Evolutionary conservation across 208 protist species (phyloP).

Genomic region (Trypanosoma melophagium): DNA sequence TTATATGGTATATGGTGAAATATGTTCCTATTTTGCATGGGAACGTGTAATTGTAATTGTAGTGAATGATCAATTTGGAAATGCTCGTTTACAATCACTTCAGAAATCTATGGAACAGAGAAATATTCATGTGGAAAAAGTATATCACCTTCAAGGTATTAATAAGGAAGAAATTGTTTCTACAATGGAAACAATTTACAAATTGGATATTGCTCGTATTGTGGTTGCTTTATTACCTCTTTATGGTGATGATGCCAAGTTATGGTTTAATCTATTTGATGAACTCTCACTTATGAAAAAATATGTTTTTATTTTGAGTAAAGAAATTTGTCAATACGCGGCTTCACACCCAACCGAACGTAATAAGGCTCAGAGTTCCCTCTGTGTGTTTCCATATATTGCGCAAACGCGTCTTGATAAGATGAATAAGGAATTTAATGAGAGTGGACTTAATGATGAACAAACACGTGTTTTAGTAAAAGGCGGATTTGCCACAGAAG

Average conservation of each 20-base stretch:
- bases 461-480: conserved; percentile 54
- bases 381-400: conserved; percentile 74
- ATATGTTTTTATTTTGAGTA: conserved; percentile 77
- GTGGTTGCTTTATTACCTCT: conserved; percentile 53
- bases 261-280: conserved; percentile 67
- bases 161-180: conserved; percentile 34
- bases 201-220: conserved; percentile 58
- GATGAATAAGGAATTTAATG: conserved; percentile 42
- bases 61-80: conserved; percentile 59
- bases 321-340: conserved; percentile 64
- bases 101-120: conserved; percentile 44
- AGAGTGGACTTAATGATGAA: conserved; percentile 27
- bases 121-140: conserved; percentile 74
- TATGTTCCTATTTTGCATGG: conserved; percentile 76
- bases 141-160: conserved; percentile 44
- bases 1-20: conserved; percentile 53
- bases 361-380: conserved; percentile 68
- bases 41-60: conserved; percentile 81
- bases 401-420: conserved; percentile 25
- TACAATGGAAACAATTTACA: conserved; percentile 66
- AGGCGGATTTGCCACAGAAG: conserved; percentile 60
- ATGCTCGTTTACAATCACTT: conserved; percentile 43
- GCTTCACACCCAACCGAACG: conserved; percentile 35
- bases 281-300: conserved; percentile 59
- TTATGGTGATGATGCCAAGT: conserved; percentile 40